Evolutionary conservation across 306 rosid species (phyloP).

Genomic region (Lathyrus oleraceus): DNA sequence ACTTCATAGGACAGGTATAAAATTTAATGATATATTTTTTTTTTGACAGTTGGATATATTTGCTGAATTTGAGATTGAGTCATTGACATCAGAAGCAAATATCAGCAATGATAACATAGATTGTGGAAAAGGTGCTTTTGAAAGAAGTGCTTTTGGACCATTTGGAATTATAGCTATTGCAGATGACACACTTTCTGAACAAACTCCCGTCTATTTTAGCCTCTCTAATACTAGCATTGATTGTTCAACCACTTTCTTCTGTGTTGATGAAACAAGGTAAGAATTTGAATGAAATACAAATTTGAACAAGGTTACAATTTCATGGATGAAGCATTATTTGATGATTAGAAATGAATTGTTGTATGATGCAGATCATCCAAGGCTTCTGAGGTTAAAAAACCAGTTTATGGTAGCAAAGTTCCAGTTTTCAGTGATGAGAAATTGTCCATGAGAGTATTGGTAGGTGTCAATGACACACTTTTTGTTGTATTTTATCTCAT

Average conservation of each 20-base stretch:
- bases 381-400: constrained; percentile 58
- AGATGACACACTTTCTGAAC: constrained; percentile 65
- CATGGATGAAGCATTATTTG: background rate
- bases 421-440: constrained; percentile 67
- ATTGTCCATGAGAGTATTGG: constrained; percentile 62
- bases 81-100: constrained; percentile 16
- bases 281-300: background rate
- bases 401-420: constrained; percentile 59
- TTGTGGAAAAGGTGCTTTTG: constrained; percentile 57
- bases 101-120: constrained; percentile 28
- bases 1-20: too few relatives aligned
- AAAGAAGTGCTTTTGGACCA: constrained; percentile 65
- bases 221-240: constrained; percentile 37
- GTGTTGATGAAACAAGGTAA: constrained; percentile 68
- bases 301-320: background rate
- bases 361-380: constrained; percentile 61
- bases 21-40: background rate
- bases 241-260: constrained; percentile 50
- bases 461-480: constrained; percentile 34
- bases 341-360: background rate
- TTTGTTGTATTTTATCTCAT: background rate
- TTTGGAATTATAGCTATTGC: constrained; percentile 73
- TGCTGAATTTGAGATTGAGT: constrained; percentile 63
- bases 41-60: constrained; percentile 63
- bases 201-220: constrained; percentile 62